phyloP scores from a whole-genome alignment of 345 rosid species.

The Pistacia atlantica region DNA sequence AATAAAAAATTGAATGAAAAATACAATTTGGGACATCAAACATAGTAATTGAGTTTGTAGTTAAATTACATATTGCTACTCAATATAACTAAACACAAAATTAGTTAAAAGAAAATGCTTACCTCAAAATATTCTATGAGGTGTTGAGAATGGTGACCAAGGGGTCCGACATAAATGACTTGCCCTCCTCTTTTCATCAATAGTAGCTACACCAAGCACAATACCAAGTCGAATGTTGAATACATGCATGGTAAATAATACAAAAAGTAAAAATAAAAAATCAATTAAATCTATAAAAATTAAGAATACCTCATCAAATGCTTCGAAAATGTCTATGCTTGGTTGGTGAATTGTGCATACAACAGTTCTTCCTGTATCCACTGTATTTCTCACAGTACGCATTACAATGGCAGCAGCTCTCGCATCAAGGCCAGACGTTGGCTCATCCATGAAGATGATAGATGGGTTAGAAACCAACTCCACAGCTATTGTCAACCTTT shows the following conservation, averaged over 20 bases:
- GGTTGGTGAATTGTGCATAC: slow-evolving; percentile 98
- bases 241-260: neutral
- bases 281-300: neutral
- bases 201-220: slow-evolving; percentile 52
- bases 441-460: slow-evolving; percentile 95
- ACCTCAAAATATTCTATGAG: slow-evolving; percentile 92
- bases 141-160: slow-evolving; percentile 76
- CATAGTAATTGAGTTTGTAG: too few relatives aligned
- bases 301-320: slow-evolving; percentile 79
- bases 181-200: slow-evolving; percentile 96
- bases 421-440: slow-evolving; percentile 95
- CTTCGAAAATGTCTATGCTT: slow-evolving; percentile 88
- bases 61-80: neutral
- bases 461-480: slow-evolving; percentile 95
- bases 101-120: neutral
- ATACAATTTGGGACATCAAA: neutral
- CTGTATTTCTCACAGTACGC: slow-evolving; percentile 94
- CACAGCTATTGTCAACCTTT: slow-evolving; percentile 93
- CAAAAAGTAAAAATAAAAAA: neutral
- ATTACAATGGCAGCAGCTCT: slow-evolving; percentile 96
- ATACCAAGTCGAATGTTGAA: neutral
- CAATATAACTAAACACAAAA: neutral
- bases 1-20: neutral
- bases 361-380: slow-evolving; percentile 95
- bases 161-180: slow-evolving; percentile 80